Base-by-base conservation (phyloP, 495 filamentous ascomycete species). In the Daldinia caldariorum region DNA sequence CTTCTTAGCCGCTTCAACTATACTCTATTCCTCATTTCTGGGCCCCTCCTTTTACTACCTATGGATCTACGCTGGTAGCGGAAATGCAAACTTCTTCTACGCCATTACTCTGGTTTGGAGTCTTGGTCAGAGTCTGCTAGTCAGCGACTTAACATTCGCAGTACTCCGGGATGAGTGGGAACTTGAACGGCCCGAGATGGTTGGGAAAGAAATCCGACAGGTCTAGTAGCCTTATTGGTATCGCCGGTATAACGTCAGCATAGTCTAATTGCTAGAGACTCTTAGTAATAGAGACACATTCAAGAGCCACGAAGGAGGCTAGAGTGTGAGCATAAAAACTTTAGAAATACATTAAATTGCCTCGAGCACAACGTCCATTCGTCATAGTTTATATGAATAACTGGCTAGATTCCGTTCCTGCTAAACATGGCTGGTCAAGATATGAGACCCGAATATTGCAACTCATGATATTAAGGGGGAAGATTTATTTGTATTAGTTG, bases 1-100 rank as follows among this genome's bases (percentile, higher is more conserved):
- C 5, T 99, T 97, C 78, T 88, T 97, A 60, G 89, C 90, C 38
- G 84, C 89, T 3, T 87, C 93, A 6, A 90, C 91, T 0, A 81
- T 99, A 6, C 84, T 97, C 3, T 98, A 98, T 80, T 89, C 92
- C 20, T 90, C 89, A 18, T 87, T 97, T 35, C 88, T 99, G 0
- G 95, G 95, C 0, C 95, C 95, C 0, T 93, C 94, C 0, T 99
- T 99, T 80, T 97, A 98, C 74, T 89, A 99, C 78, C 85, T 99
- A 4, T 99, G 95, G 95, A 97, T 98, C 67, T 99, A 99, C 75
- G 96, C 95, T 18, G 95, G 95, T 41, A 96, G 92, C 37, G 95
- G 96, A 34, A 99, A 99, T 74, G 95, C 95, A 43, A 99, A 99
- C 78, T 99, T 99, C 82, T 99, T 98, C 81, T 99, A 99, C 74